Percentiles rank a stretch among this genome's conserved stretches.
These are phyloP conservation scores for Linnemannia schmuckeri DNA, from an alignment of 192 early-diverging fungal species.

Conservation along the genomic window DNA sequence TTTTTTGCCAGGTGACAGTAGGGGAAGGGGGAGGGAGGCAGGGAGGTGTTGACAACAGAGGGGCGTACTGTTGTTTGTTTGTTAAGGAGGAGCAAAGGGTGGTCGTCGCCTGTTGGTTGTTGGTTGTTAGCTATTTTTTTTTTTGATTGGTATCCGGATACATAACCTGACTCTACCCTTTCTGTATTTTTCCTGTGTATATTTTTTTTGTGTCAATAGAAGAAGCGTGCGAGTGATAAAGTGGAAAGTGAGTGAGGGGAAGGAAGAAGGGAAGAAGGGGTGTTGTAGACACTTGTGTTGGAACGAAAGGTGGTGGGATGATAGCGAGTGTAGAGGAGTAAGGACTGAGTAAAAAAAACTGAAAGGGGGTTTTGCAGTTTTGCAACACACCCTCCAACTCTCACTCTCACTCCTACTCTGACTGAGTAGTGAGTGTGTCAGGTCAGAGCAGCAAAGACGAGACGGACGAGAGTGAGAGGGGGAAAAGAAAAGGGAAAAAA, in stretches of 20 bases:
- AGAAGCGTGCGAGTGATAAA: neutral
- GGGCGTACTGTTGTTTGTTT: neutral
- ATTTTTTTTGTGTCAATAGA: neutral
- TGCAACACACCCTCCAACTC: too few species aligned
- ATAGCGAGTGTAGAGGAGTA: neutral
- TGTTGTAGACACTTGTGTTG: neutral
- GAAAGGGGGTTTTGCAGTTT: too few species aligned
- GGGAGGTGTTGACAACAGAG: neutral
- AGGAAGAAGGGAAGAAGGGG: neutral
- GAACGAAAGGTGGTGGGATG: neutral
- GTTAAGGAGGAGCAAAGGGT: neutral
- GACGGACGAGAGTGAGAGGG: neutral
- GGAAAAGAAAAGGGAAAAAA: neutral
- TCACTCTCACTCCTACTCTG: too few species aligned
- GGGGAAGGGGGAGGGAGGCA: neutral
- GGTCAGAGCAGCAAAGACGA: neutral
- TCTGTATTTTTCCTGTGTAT: too few species aligned
- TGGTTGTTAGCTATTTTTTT: neutral
- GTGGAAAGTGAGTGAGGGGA: neutral
- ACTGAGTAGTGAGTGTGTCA: too few species aligned
- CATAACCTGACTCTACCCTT: too few species aligned
- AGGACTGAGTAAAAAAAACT: neutral
- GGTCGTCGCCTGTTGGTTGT: neutral
- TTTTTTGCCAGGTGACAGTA: neutral
- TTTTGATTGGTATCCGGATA: too few species aligned